phyloP scores from a whole-genome alignment of 805 yeast genomes.

The Lipomyces japonicus region DNA sequence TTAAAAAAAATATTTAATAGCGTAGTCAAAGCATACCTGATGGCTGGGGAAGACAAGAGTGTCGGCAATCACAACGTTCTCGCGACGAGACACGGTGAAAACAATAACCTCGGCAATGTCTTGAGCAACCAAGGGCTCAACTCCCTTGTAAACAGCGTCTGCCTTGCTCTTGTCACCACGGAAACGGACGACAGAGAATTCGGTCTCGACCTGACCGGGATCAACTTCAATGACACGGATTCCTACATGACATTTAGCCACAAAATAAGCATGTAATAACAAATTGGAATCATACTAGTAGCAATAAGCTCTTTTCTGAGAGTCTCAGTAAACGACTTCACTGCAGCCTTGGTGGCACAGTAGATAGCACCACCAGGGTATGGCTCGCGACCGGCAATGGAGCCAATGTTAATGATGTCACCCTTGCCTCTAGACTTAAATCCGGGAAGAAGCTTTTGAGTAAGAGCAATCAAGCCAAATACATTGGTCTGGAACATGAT shows the following conservation, averaged over 20 bases:
- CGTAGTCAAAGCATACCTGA: constrained; percentile 74
- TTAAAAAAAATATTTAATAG: background rate
- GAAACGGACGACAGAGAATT: constrained; percentile 49
- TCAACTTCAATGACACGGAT: constrained; percentile 70
- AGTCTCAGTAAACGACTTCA: constrained; percentile 53
- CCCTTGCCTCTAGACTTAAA: constrained; percentile 64
- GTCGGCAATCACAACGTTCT: constrained; percentile 74
- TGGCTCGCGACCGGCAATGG: constrained; percentile 68
- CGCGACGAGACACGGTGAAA: constrained; percentile 61
- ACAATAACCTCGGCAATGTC: constrained; percentile 74
- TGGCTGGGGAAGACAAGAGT: constrained; percentile 76
- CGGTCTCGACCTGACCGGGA: constrained; percentile 79
- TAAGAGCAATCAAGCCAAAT: constrained; percentile 73
- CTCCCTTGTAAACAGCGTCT: constrained; percentile 59
- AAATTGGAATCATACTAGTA: constrained; percentile 43
- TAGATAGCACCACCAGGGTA: constrained; percentile 68
- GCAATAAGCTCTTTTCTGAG: constrained; percentile 69
- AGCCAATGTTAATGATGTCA: constrained; percentile 62
- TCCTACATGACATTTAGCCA: background rate
- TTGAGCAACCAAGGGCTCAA: constrained; percentile 65
- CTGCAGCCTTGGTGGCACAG: constrained; percentile 65
- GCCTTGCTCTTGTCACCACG: constrained; percentile 61
- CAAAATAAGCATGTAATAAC: background rate
- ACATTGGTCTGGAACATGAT: constrained; percentile 86
- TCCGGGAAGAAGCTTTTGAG: constrained; percentile 71